These are phyloP conservation scores for Pseudogymnoascus sp. DNA, from an alignment of 2,329 filamentous ascomycete species.

Conservation along the genomic window DNA sequence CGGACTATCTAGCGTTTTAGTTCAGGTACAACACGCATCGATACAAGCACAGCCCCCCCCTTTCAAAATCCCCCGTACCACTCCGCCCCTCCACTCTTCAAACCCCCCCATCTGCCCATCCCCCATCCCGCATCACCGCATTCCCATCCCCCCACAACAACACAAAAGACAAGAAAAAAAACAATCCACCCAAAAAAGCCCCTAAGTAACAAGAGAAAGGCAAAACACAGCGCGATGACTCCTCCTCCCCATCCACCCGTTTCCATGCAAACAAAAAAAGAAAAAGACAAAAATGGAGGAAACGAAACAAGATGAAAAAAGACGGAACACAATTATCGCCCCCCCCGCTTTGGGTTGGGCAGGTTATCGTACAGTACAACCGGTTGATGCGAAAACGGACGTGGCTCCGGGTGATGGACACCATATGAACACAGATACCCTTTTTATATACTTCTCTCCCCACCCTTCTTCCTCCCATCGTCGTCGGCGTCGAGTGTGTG, in stretches of 20 bases:
- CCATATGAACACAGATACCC: conserved; percentile 1
- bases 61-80: too few relatives aligned
- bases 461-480: background rate
- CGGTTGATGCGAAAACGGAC: background rate
- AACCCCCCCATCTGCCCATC: background rate
- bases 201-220: background rate
- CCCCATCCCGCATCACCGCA: too few relatives aligned
- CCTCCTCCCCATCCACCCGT: background rate
- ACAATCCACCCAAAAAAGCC: background rate
- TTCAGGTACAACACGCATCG: conserved; percentile 1
- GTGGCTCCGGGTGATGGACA: background rate
- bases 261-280: background rate
- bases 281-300: background rate
- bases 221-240: background rate
- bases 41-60: background rate
- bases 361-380: conserved; percentile 2
- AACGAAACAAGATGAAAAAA: background rate
- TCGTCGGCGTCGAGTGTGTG: background rate
- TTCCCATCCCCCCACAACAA: background rate
- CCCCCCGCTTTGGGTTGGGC: background rate
- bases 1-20: background rate
- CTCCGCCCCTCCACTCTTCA: background rate
- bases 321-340: background rate
- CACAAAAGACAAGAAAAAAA: background rate
- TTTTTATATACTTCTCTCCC: background rate